Evolutionary conservation across 2,329 filamentous ascomycete species (phyloP), one percentile per base, ranked within the genome.

Genomic region (Pyricularia sp.): DNA sequence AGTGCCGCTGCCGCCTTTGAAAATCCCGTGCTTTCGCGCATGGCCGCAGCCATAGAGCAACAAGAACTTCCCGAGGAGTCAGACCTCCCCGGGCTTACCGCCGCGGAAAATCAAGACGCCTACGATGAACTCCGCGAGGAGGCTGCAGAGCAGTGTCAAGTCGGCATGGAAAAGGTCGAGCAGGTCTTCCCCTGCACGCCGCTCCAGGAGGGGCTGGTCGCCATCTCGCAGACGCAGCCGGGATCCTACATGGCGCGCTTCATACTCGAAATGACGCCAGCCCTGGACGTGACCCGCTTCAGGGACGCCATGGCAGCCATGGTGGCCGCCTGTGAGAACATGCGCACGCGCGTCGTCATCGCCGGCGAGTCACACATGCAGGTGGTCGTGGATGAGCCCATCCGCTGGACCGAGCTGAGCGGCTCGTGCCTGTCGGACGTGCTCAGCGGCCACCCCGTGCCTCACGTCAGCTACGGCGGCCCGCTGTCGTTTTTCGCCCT

Each of bases 401-500:
- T 82, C 10, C 71, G 77, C 65, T 78, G 77, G 72, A 78, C 77
- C 0, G 73, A 73, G 26, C 75, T 77, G 17, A 42, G 26, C n/a
- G 42, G 23, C 9, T 14, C 42, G 59, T 14, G 63, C 68, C 23
- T 69, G 26, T 28, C 42, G 20, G 25, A 33, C 31, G 64, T 66
- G 30, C 64, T 33, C 50, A 63, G 30, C 42, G 26, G 23, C 31
- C 31, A 23, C 0, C 81, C 83, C 74, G 78, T 58, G 7, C 50
- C 50, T 23, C 50, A 5, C 17, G 50, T 58, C n/a, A 79, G 20
- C 77, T 84, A 0, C 82, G 82, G 10, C 80, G 75, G 68, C 77
- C 81, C 3, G 77, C 85, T 10, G 79, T 82, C 3, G 79, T 82
- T 9, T 84, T 81, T 67, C 81, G 79, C 5, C 72, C 84, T 14